Evolutionary conservation across 2,329 filamentous ascomycete species (phyloP).

Genomic region (Leptographium flavum): DNA sequence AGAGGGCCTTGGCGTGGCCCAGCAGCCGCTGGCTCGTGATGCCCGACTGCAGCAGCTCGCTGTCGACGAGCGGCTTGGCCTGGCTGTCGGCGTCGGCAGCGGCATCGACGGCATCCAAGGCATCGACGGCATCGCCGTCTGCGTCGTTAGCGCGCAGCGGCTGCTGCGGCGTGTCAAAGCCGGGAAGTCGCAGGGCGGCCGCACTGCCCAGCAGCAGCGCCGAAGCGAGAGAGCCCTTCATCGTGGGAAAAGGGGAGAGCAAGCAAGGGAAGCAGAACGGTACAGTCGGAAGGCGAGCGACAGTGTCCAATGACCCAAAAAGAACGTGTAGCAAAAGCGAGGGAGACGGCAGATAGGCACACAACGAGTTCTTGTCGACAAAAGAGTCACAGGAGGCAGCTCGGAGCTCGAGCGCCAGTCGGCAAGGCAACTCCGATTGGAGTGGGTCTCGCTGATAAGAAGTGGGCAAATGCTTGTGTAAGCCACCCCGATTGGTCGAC

Average conservation of each 20-base stretch:
- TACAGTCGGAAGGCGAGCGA: neutral
- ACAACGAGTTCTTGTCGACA: too few relatives aligned
- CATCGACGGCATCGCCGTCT: neutral
- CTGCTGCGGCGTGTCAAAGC: slow-evolving; percentile 1
- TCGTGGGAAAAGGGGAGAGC: neutral
- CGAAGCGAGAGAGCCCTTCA: slow-evolving; percentile 7
- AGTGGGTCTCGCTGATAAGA: neutral
- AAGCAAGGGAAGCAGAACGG: neutral
- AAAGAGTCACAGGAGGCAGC: neutral
- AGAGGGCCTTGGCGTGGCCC: slow-evolving; percentile 45
- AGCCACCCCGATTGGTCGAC: neutral
- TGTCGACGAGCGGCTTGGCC: slow-evolving; percentile 22
- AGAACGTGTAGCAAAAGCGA: neutral
- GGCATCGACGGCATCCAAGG: neutral
- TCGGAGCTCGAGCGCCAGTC: neutral
- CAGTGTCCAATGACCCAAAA: neutral
- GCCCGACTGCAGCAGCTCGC: slow-evolving; percentile 37
- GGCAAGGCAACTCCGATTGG: neutral
- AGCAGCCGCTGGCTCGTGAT: slow-evolving; percentile 44
- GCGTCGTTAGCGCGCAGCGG: slow-evolving; percentile 2
- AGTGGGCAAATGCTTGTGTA: neutral
- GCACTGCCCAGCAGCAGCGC: slow-evolving; percentile 8
- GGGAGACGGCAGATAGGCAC: neutral
- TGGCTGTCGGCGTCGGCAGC: neutral
- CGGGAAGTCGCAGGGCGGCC: slow-evolving; percentile 6